phyloP scores from a whole-genome alignment of 306 rosid genomes.

The Pueraria montana region DNA sequence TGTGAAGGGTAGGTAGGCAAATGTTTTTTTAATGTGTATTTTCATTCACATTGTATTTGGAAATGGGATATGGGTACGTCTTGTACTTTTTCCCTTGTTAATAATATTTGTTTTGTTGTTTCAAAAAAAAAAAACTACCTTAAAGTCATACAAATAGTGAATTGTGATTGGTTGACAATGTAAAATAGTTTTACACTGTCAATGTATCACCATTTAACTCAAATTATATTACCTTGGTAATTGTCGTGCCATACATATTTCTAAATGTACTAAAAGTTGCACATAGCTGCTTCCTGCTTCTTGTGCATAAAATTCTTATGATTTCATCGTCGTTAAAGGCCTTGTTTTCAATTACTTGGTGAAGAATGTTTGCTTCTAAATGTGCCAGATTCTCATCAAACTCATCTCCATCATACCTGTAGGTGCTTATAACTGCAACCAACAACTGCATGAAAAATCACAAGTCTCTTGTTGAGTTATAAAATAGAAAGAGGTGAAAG shows the following conservation, averaged over 20 bases:
- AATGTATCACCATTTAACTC: no score
- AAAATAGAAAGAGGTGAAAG: neutral
- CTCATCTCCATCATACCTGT: constrained; percentile 56
- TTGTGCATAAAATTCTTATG: constrained; percentile 64
- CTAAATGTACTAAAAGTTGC: constrained; percentile 59
- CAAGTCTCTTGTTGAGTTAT: neutral
- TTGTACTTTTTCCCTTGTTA: no score
- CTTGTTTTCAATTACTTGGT: constrained; percentile 45
- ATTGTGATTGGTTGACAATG: no score
- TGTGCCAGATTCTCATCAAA: constrained; percentile 50
- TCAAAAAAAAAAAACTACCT: no score
- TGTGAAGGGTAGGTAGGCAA: no score
- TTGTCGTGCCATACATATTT: constrained; percentile 54
- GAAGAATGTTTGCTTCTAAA: constrained; percentile 54
- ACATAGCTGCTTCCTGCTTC: constrained; percentile 63
- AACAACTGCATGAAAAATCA: constrained; percentile 57
- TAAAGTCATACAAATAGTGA: no score
- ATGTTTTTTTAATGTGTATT: no score
- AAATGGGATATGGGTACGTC: no score
- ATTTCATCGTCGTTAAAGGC: constrained; percentile 57
- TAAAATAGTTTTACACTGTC: no score
- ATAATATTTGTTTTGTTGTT: no score
- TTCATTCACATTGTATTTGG: no score
- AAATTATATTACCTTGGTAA: constrained; percentile 69
- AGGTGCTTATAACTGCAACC: constrained; percentile 54